These are phyloP conservation scores for Emydomyces testavorans DNA, from an alignment of 2,329 filamentous ascomycete genomes.

Conservation along the genomic window DNA sequence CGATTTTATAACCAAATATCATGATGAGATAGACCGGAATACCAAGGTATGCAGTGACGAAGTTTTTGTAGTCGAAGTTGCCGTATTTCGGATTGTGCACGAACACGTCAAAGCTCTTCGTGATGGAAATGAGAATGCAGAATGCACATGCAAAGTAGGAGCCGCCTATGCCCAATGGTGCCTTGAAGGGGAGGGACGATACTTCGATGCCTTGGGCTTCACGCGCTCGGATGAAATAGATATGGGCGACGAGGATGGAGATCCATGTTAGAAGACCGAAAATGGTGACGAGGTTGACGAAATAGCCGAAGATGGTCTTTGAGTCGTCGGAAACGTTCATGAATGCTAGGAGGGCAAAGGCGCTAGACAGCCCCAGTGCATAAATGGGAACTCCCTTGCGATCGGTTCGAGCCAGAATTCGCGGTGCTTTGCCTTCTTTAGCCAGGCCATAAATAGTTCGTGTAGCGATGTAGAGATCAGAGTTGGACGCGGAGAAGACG, in stretches of 20 bases:
- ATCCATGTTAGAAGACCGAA: constrained; percentile 39
- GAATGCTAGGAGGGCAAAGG: constrained; percentile 36
- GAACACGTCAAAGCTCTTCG: constrained; percentile 67
- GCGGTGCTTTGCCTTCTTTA: constrained; percentile 58
- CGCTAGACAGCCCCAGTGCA: constrained; percentile 31
- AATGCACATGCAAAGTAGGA: constrained; percentile 52
- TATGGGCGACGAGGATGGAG: constrained; percentile 37
- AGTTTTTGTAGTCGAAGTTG: constrained; percentile 38
- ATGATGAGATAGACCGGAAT: constrained; percentile 34
- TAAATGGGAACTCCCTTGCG: constrained; percentile 38
- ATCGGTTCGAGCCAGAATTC: constrained; percentile 60
- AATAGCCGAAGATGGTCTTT: constrained; percentile 36
- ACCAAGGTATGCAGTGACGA: constrained; percentile 40
- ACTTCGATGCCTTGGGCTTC: constrained; percentile 29
- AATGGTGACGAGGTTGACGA: constrained; percentile 37
- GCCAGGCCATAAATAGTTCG: constrained; percentile 71
- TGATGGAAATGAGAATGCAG: constrained; percentile 55
- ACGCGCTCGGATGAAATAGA: constrained; percentile 37
- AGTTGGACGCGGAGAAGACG: constrained; percentile 58
- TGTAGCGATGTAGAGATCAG: constrained; percentile 51
- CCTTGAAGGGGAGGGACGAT: constrained; percentile 33
- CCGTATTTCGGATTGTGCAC: constrained; percentile 46
- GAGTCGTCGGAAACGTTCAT: constrained; percentile 33
- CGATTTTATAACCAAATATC: constrained; percentile 21
- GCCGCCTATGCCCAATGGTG: constrained; percentile 41